These are phyloP conservation scores for Tetrahymena elliotti DNA, from an alignment of 73 alveolate genomes.

Conservation along the genomic window DNA sequence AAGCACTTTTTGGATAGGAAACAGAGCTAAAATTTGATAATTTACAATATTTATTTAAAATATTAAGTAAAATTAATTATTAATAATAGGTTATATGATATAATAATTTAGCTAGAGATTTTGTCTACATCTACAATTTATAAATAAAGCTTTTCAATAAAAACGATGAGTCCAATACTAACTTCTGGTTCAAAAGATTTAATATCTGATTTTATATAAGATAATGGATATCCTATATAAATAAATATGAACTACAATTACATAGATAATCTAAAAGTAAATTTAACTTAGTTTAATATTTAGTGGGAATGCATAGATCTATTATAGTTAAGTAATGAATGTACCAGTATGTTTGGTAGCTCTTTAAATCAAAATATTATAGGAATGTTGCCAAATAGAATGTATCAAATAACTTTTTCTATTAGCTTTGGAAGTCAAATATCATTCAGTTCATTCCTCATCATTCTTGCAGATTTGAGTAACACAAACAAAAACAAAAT, in stretches of 20 bases:
- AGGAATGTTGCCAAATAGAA: neutral
- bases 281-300: neutral
- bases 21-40: no score
- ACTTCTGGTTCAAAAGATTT: neutral
- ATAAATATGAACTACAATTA: neutral
- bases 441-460: neutral
- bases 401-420: neutral
- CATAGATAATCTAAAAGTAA: neutral
- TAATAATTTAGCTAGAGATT: neutral
- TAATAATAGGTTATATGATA: neutral
- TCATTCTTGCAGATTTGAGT: neutral
- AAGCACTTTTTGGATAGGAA: no score
- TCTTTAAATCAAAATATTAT: neutral
- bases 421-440: neutral
- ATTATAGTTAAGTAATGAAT: neutral
- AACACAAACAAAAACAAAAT: neutral
- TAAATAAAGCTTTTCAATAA: neutral
- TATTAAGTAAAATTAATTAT: neutral
- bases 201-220: neutral
- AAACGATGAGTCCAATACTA: neutral
- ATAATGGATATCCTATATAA: neutral
- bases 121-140: neutral
- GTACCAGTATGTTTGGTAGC: neutral
- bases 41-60: neutral
- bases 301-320: neutral